Evolutionary conservation across 768 basidiomycete genomes (phyloP), one percentile per base, ranked within the genome.

Genomic region (Agrocybe praecox): DNA sequence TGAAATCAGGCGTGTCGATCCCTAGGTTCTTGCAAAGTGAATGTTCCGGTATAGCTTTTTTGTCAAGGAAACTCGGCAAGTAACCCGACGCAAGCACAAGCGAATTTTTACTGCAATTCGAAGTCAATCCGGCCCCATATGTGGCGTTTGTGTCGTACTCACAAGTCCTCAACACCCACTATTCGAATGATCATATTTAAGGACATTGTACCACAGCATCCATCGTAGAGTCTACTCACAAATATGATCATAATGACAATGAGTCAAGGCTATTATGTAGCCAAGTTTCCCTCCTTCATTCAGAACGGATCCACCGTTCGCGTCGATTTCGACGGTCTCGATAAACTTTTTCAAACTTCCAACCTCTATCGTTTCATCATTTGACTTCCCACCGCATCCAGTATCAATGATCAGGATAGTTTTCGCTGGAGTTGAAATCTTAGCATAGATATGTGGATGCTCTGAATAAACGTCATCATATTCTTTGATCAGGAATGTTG

Each of bases 221-320:
- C 15, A 6, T 5, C 18, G 2, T 11, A 36, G 33, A 50, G 21
- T n/a, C 44, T 42, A 74, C 82, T 50, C 65, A 84, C 82, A 69
- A 33, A 85, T 85, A 59, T 84, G 83, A 60, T 85, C 84, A 59
- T 82, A 84, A 58, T 85, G 84, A 55, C 81, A 82, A 63, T 84
- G 83, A 11, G 76, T 82, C 42, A 76, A 68, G 19, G 80, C 78
- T 9, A 84, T 74, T 34, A 82, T 62, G 56, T 85, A 85, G 34
- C 65, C 62, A 74, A 80, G 63, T 46, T 56, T 63, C 10, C 76
- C 75, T 2, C 63, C 69, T 43, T 67, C 65, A 57, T 85, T 85
- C 58, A 85, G 66, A 22, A 82, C 76, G 36, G 54, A 52, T 15
- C 71, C 74, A 10, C 59, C 70, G 59, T 83, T 84, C 48, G 79